Evolutionary conservation across 106 monocot species (phyloP).

Genomic region (Apostasia ramifera): DNA sequence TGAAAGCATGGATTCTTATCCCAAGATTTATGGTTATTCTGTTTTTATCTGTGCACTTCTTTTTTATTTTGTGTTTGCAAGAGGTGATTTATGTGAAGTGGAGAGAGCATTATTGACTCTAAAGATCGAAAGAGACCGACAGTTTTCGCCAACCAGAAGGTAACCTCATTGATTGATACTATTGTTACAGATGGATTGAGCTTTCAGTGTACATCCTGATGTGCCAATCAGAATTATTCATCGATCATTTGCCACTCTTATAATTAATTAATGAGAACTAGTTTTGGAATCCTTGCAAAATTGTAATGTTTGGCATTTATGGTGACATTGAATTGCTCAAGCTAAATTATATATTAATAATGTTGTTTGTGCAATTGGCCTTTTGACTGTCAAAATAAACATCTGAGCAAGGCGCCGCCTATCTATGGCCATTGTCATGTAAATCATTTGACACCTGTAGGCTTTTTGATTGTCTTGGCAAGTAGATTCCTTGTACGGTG

Average conservation of each 20-base stretch:
- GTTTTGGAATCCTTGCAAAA: too few species aligned
- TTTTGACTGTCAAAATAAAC: too few species aligned
- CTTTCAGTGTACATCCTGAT: background rate
- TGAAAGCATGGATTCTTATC: conserved; percentile 22
- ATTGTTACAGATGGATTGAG: background rate
- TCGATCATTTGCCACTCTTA: background rate
- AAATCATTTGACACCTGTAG: too few species aligned
- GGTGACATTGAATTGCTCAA: background rate
- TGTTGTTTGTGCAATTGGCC: too few species aligned
- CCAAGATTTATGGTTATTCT: conserved; percentile 22
- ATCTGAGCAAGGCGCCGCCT: too few species aligned
- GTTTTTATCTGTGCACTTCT: conserved; percentile 19
- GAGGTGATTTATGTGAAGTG: conserved; percentile 40
- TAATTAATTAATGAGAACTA: background rate
- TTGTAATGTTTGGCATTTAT: too few species aligned
- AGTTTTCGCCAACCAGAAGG: background rate
- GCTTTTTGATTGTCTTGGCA: too few species aligned
- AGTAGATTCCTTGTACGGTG: too few species aligned
- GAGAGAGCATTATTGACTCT: conserved; percentile 17
- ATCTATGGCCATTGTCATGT: too few species aligned
- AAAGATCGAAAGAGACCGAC: conserved; percentile 1
- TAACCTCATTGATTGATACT: background rate
- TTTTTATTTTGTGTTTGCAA: conserved; percentile 74
- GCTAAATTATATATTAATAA: background rate
- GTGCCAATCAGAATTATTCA: background rate